Base-by-base conservation (phyloP, 352 stramenopile species). In the Phytophthora europaea region DNA sequence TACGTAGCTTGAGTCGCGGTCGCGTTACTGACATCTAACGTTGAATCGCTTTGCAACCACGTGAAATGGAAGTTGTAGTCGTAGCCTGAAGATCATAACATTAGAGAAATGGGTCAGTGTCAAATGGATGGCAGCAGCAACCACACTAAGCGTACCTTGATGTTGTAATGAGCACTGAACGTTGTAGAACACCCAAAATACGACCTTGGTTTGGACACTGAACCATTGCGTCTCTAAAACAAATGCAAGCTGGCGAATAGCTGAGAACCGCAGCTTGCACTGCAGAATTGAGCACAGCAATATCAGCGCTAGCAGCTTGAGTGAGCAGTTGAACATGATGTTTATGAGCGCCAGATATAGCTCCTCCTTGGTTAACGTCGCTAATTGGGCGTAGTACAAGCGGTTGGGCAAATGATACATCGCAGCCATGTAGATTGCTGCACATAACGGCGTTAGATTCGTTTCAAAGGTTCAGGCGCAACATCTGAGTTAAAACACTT, bases 171-270 rank as follows among this genome's bases (percentile, higher is more conserved):
- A 64, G 4, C 53, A 58, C 22, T 81, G 73, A 0, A 83, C 58
- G 12, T 69, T 74, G 59, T 76, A 78, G 13, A 71, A 61, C 12
- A 86, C 56, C 79, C 79, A 85, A 50, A 80, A 74, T 13, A 77
- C 33, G 20, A 78, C 34, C 55, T 80, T 83, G 13, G 34, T 58
- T 36, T 82, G 74, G 1, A 81, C 48, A 33, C 76, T 48, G 13
- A 22, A 54, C 53, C 60, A 72, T 16, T 85, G 72, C 0, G 56
- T 73, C 20, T 68, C 53, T 4, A 88, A 31, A 12, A 85, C 78
- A 43, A 85, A 83, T 18, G 67, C 72, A 6, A 86, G 60, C 4
- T 84, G 73, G 6, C 72, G 54, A 18, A 83, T 36, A n/a, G 50
- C 47, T 26, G 65, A 69, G n/a, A 77, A 28, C 0, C 38, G 64